Conservation (phyloP, 768 basidiomycete genomes). For the Rhodosporidiobolus odoratus region DNA sequence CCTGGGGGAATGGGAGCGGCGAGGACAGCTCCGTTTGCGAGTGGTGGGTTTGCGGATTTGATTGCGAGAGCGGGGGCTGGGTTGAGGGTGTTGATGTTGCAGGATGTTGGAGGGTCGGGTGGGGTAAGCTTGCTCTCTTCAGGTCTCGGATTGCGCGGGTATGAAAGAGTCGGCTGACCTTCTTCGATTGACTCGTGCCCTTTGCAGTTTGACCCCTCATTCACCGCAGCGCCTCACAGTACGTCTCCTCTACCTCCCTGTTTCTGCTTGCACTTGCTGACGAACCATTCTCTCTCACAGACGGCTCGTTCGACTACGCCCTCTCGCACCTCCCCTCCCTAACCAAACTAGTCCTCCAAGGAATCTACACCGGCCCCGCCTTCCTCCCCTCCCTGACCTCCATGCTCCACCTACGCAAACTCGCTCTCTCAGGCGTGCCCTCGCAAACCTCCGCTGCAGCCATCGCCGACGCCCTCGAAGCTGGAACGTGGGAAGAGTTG, state of each 20-base stretch:
- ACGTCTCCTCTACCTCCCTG: not conserved
- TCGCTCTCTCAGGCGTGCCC: constrained; percentile 18
- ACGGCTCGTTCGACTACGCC: constrained; percentile 16
- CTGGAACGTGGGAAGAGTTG: too few species aligned
- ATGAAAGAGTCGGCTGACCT: too few species aligned
- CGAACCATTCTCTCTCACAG: not conserved
- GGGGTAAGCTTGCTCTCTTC: not conserved
- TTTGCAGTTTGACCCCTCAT: constrained; percentile 4
- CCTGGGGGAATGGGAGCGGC: not conserved
- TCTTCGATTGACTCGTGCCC: not conserved
- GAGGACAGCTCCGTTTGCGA: constrained; percentile 25
- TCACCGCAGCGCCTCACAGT: constrained; percentile 22
- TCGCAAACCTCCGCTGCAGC: constrained; percentile 1
- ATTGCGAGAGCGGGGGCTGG: not conserved
- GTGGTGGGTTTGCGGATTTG: constrained; percentile 15
- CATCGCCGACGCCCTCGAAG: constrained; percentile 14
- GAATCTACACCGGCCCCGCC: constrained; percentile 1
- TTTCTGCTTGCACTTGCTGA: not conserved
- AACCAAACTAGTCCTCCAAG: not conserved
- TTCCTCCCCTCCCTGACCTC: constrained; percentile 14
- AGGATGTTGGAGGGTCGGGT: not conserved
- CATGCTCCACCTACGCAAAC: not conserved
- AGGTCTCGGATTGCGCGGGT: too few species aligned
- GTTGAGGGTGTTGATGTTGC: constrained; percentile 7
- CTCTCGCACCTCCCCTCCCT: constrained; percentile 10